Evolutionary conservation across 345 rosid species (phyloP), one percentile per base, ranked within the genome.

Genomic region (Euphorbia peplus): DNA sequence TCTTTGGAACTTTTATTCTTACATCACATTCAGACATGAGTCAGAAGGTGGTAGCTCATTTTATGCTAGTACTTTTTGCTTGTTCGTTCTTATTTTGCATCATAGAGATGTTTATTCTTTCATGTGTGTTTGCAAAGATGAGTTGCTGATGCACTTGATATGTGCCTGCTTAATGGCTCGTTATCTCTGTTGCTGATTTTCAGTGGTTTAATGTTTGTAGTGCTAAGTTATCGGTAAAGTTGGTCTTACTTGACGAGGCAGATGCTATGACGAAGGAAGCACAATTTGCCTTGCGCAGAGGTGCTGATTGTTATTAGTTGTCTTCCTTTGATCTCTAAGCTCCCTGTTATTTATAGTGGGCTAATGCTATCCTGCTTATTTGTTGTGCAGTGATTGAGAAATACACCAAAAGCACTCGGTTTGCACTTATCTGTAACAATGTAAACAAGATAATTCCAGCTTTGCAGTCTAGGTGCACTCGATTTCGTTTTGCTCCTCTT

Each of bases 201-300:
- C 29, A 15, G 60, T 21, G 30, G 60, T 62, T 63, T 63, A 42
- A 54, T 69, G 8, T 70, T 77, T 70, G 37, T 78, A 89, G 98
- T 47, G 85, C 86, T 11, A 91, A 85, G 82, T 68, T 87, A 61
- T 79, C 88, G 21, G 91, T 91, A 42, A 93, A 93, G 85, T 73
- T 93, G 89, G 93, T 93, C 59, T 80, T 93, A 68, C 93, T 93
- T 9, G 97, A 93, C 70, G 97, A 91, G 80, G 89, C 96, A 63
- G 97, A 93, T 85, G 98, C 98, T 60, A 91, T 93, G 98, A 93
- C 98, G 51, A 93, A 93, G 82, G 98, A 93, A 79, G 97, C 98
- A 47, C 97, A 93, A 78, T 93, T 93, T 85, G 98, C 98, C 22
- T 72, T 91, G 83, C 97, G 96, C 70, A 87, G 96, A 87, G 96